Evolutionary conservation across 139 green algal genomes (phyloP), one percentile per base, ranked within the genome.

Genomic region (Picochlorum costavermella): DNA sequence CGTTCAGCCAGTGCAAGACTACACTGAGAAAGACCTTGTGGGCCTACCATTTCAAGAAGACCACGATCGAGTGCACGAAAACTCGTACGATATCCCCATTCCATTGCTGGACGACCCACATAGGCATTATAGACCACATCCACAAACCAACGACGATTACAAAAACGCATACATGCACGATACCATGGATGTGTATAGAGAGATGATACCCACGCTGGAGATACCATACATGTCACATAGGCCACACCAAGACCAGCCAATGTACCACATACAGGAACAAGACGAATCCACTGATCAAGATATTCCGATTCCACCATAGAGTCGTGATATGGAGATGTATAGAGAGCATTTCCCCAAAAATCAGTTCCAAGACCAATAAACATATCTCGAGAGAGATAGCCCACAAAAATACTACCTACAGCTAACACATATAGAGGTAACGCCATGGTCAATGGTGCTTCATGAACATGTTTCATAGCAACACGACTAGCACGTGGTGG

Each of bases 311-410:
- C 79, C 69, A 79, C 60, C 49, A 82, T 37, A 56, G 63, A 46
- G 58, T 63, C 48, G 59, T 82, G 75, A 62, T 77, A 56, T 56
- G 78, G 71, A 33, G 80, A 51, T 49, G 74, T 50, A 76, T 79
- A 84, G 51, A 84, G 28, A 67, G 74, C 69, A 60, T 80, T 71
- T 49, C 62, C 68, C 79, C 79, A 83, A 69, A 85, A 85, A 79
- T 81, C 49, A 33, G 72, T 85, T 46, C 75, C 75, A 60, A 81
- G 58, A 17, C 79, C 79, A 61, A 86, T 76, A 73, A 86, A 82
- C 75, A 86, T 86, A 77, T 86, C 76, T 75, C 77, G 77, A 53
- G 68, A 67, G n/a, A 84, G 59, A 70, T 81, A 86, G n/a, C 76
- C 76, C 45, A 81, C 70, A 79, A 83, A 83, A 63, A 85, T 75